A percentile compares a stretch with the other conserved stretches of the same genome.
These are phyloP conservation scores for Ochetophila trinervis DNA, from an alignment of 306 rosid species.

Conservation along the genomic window DNA sequence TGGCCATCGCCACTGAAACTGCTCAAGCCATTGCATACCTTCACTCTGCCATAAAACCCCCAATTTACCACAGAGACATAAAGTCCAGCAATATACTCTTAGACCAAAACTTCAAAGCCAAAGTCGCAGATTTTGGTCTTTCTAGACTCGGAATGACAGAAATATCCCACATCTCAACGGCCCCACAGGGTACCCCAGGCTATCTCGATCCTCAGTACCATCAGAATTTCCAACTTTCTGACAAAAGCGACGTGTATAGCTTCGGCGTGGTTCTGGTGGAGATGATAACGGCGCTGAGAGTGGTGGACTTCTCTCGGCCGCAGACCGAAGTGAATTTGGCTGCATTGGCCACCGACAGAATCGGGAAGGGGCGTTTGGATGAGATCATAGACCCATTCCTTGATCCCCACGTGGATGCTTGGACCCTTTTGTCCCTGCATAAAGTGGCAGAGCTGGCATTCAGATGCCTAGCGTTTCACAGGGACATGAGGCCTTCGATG, in stretches of 20 bases:
- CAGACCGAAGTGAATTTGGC: conserved; percentile 79
- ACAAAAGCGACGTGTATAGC: conserved; percentile 90
- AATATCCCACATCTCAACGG: conserved; percentile 83
- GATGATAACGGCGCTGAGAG: conserved; percentile 76
- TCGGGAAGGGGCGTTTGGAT: conserved; percentile 55
- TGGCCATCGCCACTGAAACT: conserved; percentile 76
- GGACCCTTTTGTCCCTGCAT: conserved; percentile 49
- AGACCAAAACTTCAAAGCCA: conserved; percentile 60
- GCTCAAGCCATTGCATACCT: conserved; percentile 89
- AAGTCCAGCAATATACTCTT: conserved; percentile 86
- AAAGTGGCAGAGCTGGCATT: conserved; percentile 89
- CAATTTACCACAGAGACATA: conserved; percentile 86
- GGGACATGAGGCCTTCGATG: conserved; percentile 94
- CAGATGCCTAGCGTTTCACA: conserved; percentile 81
- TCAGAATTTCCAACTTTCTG: conserved; percentile 89
- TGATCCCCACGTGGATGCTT: conserved; percentile 34
- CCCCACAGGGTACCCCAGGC: conserved; percentile 97
- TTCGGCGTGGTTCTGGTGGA: conserved; percentile 92
- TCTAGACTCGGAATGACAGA: conserved; percentile 78
- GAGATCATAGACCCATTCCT: conserved; percentile 75
- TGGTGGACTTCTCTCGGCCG: conserved; percentile 76
- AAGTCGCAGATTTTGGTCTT: conserved; percentile 94
- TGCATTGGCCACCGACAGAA: conserved; percentile 56
- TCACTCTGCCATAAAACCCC: conserved; percentile 66
- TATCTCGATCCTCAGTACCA: conserved; percentile 95